phyloP scores from a whole-genome alignment of 2,329 filamentous ascomycete species.

The Xylaria sp. region DNA sequence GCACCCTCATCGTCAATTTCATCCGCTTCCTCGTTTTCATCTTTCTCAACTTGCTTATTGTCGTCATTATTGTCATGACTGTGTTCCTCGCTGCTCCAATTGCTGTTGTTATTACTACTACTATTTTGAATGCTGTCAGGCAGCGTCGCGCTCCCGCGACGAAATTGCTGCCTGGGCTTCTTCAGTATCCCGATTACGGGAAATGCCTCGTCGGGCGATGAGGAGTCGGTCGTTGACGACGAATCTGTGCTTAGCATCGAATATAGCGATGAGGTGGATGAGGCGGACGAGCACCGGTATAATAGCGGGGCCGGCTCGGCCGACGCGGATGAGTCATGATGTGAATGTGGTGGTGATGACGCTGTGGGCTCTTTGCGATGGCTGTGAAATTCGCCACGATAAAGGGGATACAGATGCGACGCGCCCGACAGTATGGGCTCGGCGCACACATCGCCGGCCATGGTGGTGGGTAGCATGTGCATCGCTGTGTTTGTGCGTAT shows the following conservation, averaged over 20 bases:
- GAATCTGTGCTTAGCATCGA: constrained; percentile 16
- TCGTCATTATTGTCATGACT: background rate
- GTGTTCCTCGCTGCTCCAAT: background rate
- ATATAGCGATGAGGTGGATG: constrained; percentile 23
- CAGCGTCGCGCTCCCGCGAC: background rate
- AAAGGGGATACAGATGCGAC: background rate
- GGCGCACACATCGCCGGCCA: background rate
- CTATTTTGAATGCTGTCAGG: background rate
- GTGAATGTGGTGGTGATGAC: background rate
- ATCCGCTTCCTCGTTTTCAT: background rate
- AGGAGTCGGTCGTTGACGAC: constrained; percentile 6
- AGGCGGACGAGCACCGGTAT: constrained; percentile 24
- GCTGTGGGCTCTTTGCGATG: background rate
- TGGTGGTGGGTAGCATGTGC: background rate
- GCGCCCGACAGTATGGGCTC: background rate
- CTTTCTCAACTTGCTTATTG: background rate
- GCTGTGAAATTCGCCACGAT: background rate
- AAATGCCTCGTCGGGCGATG: background rate
- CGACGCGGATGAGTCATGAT: background rate
- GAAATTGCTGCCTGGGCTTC: constrained; percentile 10
- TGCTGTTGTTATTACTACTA: background rate
- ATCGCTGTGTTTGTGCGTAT: background rate
- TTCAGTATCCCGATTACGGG: constrained; percentile 25
- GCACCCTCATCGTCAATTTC: background rate
- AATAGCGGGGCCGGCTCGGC: constrained; percentile 27